Base-by-base conservation (phyloP, 441 rosid genomes). In the Breynia disticha region DNA sequence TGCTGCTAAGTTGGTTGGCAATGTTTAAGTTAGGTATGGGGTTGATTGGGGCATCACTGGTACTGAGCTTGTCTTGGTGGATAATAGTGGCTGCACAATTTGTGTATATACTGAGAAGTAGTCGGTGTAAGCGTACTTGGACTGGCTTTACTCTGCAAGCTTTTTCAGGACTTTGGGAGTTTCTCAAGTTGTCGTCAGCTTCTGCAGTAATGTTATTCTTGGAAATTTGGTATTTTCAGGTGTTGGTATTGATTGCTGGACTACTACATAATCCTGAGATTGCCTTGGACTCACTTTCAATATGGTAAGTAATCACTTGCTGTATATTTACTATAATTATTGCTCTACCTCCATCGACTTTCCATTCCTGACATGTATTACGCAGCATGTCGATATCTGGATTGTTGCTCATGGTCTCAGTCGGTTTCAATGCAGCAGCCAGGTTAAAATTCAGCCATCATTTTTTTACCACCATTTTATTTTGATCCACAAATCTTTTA, bases 351-450 rank as follows among this genome's bases (percentile, higher is more conserved):
- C 8, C 15, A 15, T 52, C 16, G 16, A 14, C n/a, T n/a, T n/a
- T n/a, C n/a, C n/a, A n/a, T n/a, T n/a, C n/a, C n/a, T n/a, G n/a
- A n/a, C n/a, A n/a, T n/a, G n/a, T n/a, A n/a, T n/a, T 1, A 9
- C n/a, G 44, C 78, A 86, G 97, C 64, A 78, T 78, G 94, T 60
- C 84, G 1, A 46, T 90, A 61, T 54, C 47, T 13, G 85, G 84
- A 13, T 50, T 78, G 57, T 43, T 79, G 50, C 76, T 86, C 61
- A 90, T 80, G 89, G 82, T 90, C 16, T 79, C 97, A 0, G 79
- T 84, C 9, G 97, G 97, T 11, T 86, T 90, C 73, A 90, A 86
- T 39, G 95, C 97, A 5, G 95, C 95, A 43, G 94, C 81, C 51
- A 89, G 97, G 95, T 86, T 74, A 45, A 66, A 68, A 24, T 54